Percentiles rank a stretch among this genome's conserved stretches.
Evolutionary conservation across 106 monocot species (phyloP).

Genomic region (Allium fistulosum): DNA sequence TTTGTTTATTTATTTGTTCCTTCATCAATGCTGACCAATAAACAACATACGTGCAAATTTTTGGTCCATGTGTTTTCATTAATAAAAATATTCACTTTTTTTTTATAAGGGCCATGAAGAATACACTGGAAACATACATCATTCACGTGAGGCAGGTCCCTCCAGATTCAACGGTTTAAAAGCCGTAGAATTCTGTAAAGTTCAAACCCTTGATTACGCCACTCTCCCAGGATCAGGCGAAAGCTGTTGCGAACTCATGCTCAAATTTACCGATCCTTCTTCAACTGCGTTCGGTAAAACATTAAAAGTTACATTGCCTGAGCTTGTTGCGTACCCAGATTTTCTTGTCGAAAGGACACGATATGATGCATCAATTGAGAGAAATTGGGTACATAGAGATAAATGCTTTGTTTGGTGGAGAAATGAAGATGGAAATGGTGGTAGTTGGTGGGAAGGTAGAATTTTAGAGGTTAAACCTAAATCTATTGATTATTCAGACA

Average conservation of each 20-base stretch:
- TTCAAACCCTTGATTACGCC: slow-evolving; percentile 53
- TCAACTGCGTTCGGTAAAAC: slow-evolving; percentile 39
- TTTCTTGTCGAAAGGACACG: slow-evolving; percentile 83
- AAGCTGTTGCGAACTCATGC: slow-evolving; percentile 85
- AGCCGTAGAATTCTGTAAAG: slow-evolving; percentile 85
- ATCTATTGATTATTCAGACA: slow-evolving; percentile 74
- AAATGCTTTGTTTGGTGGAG: slow-evolving; percentile 99
- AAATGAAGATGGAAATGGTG: slow-evolving; percentile 61
- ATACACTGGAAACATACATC: slow-evolving; percentile 23
- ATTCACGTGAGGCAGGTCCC: slow-evolving; percentile 38
- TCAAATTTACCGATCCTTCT: slow-evolving; percentile 57
- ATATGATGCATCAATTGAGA: slow-evolving; percentile 66
- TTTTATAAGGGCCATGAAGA: slow-evolving; percentile 79
- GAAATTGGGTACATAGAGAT: slow-evolving; percentile 85
- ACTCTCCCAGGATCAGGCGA: slow-evolving; percentile 85
- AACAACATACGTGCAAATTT: no score
- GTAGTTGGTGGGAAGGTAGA: slow-evolving; percentile 91
- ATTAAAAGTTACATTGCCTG: slow-evolving; percentile 76
- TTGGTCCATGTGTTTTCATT: no score
- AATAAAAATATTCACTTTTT: no score
- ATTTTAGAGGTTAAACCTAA: slow-evolving; percentile 64
- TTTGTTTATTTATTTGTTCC: no score
- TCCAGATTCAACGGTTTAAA: slow-evolving; percentile 35
- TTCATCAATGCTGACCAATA: no score
- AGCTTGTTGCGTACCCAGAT: slow-evolving; percentile 70